phyloP scores from a whole-genome alignment of 352 stramenopile species.

The Blastocystis sp. region DNA sequence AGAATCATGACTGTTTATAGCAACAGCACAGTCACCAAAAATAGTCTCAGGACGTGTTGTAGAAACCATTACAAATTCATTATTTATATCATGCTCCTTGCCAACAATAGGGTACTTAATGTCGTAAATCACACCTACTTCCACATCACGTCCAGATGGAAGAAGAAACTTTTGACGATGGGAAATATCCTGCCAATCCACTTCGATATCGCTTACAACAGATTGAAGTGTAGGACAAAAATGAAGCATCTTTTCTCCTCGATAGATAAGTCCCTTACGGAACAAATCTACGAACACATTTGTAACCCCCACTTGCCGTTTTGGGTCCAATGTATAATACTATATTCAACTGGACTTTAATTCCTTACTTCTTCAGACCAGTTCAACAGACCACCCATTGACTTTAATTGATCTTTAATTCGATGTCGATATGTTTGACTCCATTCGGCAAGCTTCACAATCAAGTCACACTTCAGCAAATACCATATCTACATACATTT shows the following conservation, averaged over 20 bases:
- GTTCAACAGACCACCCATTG: conserved; percentile 77
- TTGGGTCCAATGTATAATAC: conserved; percentile 67
- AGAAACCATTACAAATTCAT: conserved; percentile 77
- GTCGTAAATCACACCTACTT: conserved; percentile 83
- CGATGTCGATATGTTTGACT: conserved; percentile 86
- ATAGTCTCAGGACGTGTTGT: conserved; percentile 98
- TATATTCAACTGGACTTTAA: background rate
- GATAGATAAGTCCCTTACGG: conserved; percentile 77
- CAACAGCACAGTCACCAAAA: conserved; percentile 94
- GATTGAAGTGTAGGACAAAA: conserved; percentile 83
- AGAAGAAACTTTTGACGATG: conserved; percentile 64
- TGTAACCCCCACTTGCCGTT: conserved; percentile 73
- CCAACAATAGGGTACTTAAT: conserved; percentile 83
- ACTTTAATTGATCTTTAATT: conserved; percentile 80
- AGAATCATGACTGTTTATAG: conserved; percentile 90
- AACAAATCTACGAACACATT: conserved; percentile 83
- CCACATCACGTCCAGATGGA: conserved; percentile 65
- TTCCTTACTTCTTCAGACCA: conserved; percentile 79
- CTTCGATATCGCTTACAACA: conserved; percentile 83
- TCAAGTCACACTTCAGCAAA: background rate
- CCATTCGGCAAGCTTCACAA: conserved; percentile 82
- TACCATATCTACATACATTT: conserved; percentile 83
- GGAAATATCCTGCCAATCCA: conserved; percentile 75
- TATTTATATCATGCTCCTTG: conserved; percentile 68
- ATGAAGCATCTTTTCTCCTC: conserved; percentile 85